These are phyloP conservation scores for Flaveria brownii DNA, from an alignment of 129 eudicot genomes.

Conservation along the genomic window DNA sequence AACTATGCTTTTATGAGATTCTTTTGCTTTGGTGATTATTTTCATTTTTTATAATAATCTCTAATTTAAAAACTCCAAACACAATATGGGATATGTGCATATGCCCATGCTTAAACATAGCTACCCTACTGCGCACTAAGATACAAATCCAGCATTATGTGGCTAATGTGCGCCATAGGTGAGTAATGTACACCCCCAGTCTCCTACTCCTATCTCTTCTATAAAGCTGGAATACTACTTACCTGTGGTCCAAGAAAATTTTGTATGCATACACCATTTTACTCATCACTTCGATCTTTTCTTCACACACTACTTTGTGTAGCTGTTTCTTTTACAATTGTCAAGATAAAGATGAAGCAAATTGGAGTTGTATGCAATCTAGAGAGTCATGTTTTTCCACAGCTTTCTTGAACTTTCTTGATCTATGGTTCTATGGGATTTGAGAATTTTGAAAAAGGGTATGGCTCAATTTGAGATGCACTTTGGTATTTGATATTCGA, in stretches of 20 bases:
- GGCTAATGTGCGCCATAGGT: background rate
- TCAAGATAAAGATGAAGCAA: conserved; percentile 4
- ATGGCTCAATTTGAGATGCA: background rate
- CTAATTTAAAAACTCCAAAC: background rate
- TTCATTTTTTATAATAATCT: background rate
- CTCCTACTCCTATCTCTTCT: conserved; percentile 3
- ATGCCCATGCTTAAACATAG: background rate
- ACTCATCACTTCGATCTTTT: conserved; percentile 1
- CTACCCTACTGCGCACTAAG: conserved; percentile 17
- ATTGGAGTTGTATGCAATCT: background rate
- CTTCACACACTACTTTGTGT: conserved; percentile 7
- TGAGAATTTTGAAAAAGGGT: background rate
- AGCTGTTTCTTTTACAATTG: background rate
- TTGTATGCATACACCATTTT: background rate
- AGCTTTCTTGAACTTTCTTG: conserved; percentile 87
- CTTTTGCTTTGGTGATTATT: too few species aligned
- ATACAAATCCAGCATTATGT: conserved; percentile 11
- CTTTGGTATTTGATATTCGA: background rate
- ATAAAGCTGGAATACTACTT: conserved; percentile 10
- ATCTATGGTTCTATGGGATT: background rate
- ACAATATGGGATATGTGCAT: conserved; percentile 2
- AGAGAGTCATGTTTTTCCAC: conserved; percentile 72
- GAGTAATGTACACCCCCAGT: conserved; percentile 6
- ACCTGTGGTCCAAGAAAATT: background rate
- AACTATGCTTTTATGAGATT: too few species aligned